phyloP scores from a whole-genome alignment of 108 stramenopile genomes.

The Nitzschia sp. region DNA sequence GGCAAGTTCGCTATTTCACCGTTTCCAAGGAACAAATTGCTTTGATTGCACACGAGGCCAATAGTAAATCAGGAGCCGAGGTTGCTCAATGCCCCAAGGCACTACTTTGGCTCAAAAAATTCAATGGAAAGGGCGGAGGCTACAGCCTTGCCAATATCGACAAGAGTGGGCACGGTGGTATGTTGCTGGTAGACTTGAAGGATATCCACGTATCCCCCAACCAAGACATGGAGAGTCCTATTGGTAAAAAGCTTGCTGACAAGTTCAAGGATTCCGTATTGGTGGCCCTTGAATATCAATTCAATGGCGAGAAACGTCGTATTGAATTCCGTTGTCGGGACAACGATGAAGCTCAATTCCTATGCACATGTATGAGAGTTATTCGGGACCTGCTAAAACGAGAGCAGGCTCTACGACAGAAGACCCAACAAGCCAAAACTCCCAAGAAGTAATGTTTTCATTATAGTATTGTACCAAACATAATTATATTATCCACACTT shows the following conservation, averaged over 20 bases:
- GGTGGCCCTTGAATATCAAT: conserved; percentile 31
- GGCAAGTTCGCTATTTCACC: conserved; percentile 74
- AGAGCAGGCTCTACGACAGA: conserved; percentile 28
- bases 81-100: conserved; percentile 40
- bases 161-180: conserved; percentile 42
- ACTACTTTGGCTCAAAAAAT: conserved; percentile 48
- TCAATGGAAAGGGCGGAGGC: conserved; percentile 27
- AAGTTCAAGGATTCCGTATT: conserved; percentile 40
- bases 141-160: conserved; percentile 39
- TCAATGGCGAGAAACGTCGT: conserved; percentile 18
- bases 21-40: conserved; percentile 65
- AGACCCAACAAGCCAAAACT: not conserved
- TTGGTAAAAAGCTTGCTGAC: conserved; percentile 40
- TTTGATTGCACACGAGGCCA: conserved; percentile 39
- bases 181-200: conserved; percentile 33
- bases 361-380: conserved; percentile 46
- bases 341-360: conserved; percentile 46
- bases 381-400: conserved; percentile 38
- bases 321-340: conserved; percentile 41
- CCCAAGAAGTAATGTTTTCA: no score
- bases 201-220: conserved; percentile 25
- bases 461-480: no score
- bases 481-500: no score
- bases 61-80: conserved; percentile 23
- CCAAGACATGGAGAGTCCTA: conserved; percentile 25